phyloP scores from a whole-genome alignment of 1,284 basidiomycete genomes.

The Meira miltonrushii region DNA sequence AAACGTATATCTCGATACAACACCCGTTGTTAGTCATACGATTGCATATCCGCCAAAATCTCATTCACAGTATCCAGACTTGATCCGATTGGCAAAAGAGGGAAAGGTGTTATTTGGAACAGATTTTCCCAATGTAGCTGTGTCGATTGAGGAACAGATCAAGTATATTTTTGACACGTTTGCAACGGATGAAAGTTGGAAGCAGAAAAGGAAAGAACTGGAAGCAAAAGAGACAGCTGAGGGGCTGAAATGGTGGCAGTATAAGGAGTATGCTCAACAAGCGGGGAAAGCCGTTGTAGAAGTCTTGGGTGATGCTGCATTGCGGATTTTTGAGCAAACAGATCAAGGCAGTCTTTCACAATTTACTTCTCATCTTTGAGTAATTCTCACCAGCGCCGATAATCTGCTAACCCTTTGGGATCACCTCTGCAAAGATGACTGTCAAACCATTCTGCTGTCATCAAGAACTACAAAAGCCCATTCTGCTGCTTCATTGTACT shows the following conservation, averaged over 20 bases:
- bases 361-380: too few species aligned
- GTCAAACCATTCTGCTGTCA: too few species aligned
- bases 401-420: too few species aligned
- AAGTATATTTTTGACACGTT: background rate
- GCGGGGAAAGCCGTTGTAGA: conserved; percentile 9
- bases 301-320: conserved; percentile 1
- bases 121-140: conserved; percentile 10
- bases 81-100: conserved; percentile 1
- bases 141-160: conserved; percentile 3
- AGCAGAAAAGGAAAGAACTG: background rate
- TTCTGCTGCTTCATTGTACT: too few species aligned
- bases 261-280: background rate
- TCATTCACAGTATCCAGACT: background rate
- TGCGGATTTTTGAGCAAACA: background rate
- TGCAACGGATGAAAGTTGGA: background rate
- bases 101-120: conserved; percentile 11
- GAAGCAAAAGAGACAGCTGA: background rate
- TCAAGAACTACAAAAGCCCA: too few species aligned
- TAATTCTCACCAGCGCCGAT: too few species aligned
- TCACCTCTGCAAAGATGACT: too few species aligned
- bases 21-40: conserved; percentile 8
- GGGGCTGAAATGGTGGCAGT: background rate
- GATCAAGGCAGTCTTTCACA: background rate
- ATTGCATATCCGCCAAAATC: conserved; percentile 3
- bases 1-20: conserved; percentile 16